Percentiles rank a stretch among this genome's conserved stretches.
phyloP scores from a whole-genome alignment of 1,139 yeast genomes.

The Ogataea hybrid region DNA sequence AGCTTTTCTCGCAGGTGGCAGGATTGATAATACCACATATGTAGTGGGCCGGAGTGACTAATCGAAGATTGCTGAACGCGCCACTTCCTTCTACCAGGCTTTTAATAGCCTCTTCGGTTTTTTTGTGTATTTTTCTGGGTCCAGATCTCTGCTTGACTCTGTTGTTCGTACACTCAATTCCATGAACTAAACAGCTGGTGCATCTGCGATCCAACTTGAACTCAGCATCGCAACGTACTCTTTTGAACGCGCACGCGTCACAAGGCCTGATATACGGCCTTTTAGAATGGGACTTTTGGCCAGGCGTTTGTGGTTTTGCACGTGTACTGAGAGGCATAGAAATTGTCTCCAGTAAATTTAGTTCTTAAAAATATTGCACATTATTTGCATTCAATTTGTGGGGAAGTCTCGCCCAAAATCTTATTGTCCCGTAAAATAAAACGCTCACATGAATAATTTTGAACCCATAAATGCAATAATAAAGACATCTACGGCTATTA shows the following conservation, averaged over 20 bases:
- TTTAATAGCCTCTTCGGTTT: neutral
- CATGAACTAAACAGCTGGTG: neutral
- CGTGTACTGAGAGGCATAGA: neutral
- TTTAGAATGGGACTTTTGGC: neutral
- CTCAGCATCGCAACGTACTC: neutral
- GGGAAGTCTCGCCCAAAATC: neutral
- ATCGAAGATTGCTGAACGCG: neutral
- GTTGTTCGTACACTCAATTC: neutral
- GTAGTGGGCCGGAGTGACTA: neutral
- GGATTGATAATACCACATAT: neutral
- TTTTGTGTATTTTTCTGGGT: neutral
- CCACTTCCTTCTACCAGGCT: neutral
- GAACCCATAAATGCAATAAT: no score
- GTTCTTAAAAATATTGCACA: no score
- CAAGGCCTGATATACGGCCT: neutral
- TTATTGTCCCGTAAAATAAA: no score
- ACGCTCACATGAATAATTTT: no score
- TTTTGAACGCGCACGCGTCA: neutral
- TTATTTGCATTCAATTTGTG: neutral
- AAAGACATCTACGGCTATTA: no score
- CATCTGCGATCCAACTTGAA: neutral
- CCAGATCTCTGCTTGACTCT: neutral
- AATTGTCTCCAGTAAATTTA: no score
- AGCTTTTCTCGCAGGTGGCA: neutral
- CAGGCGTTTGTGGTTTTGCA: neutral